Percentiles rank a stretch among this genome's conserved stretches.
These are phyloP conservation scores for Obelidium mucronatum DNA, from an alignment of 192 early-diverging fungal species.

Conservation along the genomic window DNA sequence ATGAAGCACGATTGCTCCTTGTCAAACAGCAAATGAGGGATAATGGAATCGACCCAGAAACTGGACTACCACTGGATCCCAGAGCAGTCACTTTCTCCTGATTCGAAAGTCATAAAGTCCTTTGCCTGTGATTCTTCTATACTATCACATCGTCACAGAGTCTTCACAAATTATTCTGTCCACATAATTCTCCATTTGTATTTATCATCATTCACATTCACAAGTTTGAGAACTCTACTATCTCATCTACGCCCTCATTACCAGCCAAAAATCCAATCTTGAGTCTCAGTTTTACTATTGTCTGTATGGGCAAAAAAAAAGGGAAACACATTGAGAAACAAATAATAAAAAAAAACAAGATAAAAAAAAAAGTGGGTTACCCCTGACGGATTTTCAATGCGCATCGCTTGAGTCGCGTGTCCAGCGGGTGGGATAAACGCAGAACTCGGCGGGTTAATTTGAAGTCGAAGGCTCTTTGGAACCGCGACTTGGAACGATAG, in stretches of 20 bases:
- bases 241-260: conserved; percentile 43
- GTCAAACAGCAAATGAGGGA: conserved; percentile 6
- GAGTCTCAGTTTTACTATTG: conserved; percentile 47
- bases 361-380: conserved; percentile 29
- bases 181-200: not conserved
- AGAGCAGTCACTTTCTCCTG: not conserved
- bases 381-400: conserved; percentile 82
- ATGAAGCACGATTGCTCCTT: conserved; percentile 13
- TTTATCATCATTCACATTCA: conserved; percentile 7
- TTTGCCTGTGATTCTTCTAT: not conserved
- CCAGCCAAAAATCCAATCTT: conserved; percentile 48
- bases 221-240: conserved; percentile 55
- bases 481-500: conserved; percentile 92
- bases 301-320: conserved; percentile 32
- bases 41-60: conserved; percentile 30
- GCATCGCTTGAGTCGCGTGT: conserved; percentile 78
- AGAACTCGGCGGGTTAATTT: conserved; percentile 79
- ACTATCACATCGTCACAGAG: not conserved
- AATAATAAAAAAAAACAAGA: not conserved
- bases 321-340: not conserved
- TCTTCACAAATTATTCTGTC: not conserved
- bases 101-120: no score
- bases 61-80: conserved; percentile 28
- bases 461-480: conserved; percentile 88
- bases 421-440: conserved; percentile 67